phyloP scores from a whole-genome alignment of 2,329 filamentous ascomycete species.

The Massarina eburnea region DNA sequence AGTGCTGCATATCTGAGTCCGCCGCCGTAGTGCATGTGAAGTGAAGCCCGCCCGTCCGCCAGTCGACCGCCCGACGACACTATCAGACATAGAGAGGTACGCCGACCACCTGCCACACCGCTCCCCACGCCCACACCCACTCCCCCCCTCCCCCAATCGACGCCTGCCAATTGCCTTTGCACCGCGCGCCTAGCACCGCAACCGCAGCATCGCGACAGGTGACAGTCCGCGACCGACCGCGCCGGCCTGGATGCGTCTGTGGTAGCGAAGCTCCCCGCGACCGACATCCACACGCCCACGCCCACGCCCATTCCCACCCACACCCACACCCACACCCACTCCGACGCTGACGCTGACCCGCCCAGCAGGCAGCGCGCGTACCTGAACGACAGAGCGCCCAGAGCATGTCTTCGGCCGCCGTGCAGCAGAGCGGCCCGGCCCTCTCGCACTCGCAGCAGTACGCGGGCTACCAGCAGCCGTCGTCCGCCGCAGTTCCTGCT shows the following conservation, averaged over 20 bases:
- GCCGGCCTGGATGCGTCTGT: conserved; percentile 6
- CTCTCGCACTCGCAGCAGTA: conserved; percentile 38
- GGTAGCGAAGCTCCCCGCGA: conserved; percentile 3
- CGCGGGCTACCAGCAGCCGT: conserved; percentile 14
- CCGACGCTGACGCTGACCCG: too few species aligned
- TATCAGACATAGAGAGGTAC: neutral
- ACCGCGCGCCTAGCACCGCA: neutral
- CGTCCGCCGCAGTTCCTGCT: conserved; percentile 22
- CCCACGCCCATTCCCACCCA: conserved; percentile 4
- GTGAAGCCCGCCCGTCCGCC: too few species aligned
- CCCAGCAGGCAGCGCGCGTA: too few species aligned
- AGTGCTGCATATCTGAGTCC: neutral
- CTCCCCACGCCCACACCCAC: conserved; percentile 2
- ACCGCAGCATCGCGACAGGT: neutral
- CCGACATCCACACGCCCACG: conserved; percentile 3
- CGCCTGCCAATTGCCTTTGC: neutral
- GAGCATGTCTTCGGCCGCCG: conserved; percentile 42
- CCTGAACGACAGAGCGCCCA: conserved; percentile 5
- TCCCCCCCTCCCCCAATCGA: neutral
- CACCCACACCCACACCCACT: conserved; percentile 1
- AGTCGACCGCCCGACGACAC: neutral
- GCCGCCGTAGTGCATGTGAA: too few species aligned
- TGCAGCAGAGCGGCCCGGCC: conserved; percentile 34
- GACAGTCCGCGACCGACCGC: neutral
- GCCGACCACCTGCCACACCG: neutral